Percentiles rank a stretch among this genome's conserved stretches.
Evolutionary conservation across 164 flowering plant genomes (phyloP).

Genomic region (Dillenia turbinata): DNA sequence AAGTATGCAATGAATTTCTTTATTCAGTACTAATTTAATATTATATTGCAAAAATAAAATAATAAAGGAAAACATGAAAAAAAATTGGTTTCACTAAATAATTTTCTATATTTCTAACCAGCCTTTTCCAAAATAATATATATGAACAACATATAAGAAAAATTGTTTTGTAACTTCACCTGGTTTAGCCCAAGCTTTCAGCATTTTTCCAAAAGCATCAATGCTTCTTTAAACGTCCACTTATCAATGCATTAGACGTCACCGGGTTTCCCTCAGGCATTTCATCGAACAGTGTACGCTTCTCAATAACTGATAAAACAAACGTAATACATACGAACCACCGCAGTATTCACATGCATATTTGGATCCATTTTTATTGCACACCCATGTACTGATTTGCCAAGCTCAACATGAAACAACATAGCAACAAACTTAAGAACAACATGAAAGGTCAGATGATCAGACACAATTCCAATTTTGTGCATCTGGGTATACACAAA

Average conservation of each 20-base stretch:
- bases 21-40: too few species aligned
- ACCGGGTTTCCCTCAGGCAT: slow-evolving; percentile 30
- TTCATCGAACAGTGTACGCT: slow-evolving; percentile 32
- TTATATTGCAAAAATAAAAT: too few species aligned
- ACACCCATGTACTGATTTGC: slow-evolving; percentile 27
- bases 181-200: slow-evolving; percentile 8
- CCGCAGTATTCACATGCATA: slow-evolving; percentile 25
- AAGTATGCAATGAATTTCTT: too few species aligned
- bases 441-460: slow-evolving; percentile 20
- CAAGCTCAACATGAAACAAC: slow-evolving; percentile 15
- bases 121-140: too few species aligned
- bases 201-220: slow-evolving; percentile 20
- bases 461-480: slow-evolving; percentile 19
- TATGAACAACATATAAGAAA: too few species aligned
- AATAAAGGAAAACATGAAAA: too few species aligned
- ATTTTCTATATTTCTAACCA: too few species aligned
- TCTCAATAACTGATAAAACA: slow-evolving; percentile 18
- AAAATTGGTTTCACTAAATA: too few species aligned
- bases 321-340: slow-evolving; percentile 28
- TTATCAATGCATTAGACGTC: slow-evolving; percentile 37
- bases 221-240: slow-evolving; percentile 24
- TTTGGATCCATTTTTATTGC: slow-evolving; percentile 22
- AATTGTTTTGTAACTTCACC: slow-evolving; percentile 7
- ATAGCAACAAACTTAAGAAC: slow-evolving; percentile 23
- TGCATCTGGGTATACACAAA: slow-evolving; percentile 26